These are phyloP conservation scores for Coniochaeta prunicola DNA, from an alignment of 2,329 filamentous ascomycete species.

Conservation along the genomic window DNA sequence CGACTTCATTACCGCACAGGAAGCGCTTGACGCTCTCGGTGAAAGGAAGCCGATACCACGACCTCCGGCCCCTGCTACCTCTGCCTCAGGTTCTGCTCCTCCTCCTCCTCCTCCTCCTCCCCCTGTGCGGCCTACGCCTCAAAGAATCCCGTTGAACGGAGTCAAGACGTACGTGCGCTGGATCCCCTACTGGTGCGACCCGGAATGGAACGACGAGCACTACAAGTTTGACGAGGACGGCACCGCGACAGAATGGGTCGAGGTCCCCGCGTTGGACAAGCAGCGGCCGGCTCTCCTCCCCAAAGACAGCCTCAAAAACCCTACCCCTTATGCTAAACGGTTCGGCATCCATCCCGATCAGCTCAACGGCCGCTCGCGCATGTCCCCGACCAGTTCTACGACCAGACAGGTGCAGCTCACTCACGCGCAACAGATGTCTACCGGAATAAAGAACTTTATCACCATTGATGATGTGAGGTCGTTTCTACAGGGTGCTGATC, in stretches of 20 bases:
- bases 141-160: neutral
- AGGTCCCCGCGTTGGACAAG: neutral
- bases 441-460: slow-evolving; percentile 4
- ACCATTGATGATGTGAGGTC: neutral
- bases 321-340: slow-evolving; percentile 6
- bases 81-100: neutral
- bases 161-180: neutral
- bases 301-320: slow-evolving; percentile 2
- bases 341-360: slow-evolving; percentile 4
- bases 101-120: neutral
- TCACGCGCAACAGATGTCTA: neutral
- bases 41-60: neutral
- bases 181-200: neutral
- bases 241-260: neutral
- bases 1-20: neutral
- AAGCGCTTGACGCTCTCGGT: neutral
- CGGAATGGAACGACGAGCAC: neutral
- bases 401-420: slow-evolving; percentile 1
- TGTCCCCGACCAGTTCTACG: slow-evolving; percentile 5
- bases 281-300: slow-evolving; percentile 7
- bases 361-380: slow-evolving; percentile 5
- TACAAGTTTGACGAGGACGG: neutral
- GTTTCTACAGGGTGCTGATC: neutral
- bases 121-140: neutral
- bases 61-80: neutral